phyloP scores from a whole-genome alignment of 805 yeast genomes.

The Priceomyces fermenticarens region DNA sequence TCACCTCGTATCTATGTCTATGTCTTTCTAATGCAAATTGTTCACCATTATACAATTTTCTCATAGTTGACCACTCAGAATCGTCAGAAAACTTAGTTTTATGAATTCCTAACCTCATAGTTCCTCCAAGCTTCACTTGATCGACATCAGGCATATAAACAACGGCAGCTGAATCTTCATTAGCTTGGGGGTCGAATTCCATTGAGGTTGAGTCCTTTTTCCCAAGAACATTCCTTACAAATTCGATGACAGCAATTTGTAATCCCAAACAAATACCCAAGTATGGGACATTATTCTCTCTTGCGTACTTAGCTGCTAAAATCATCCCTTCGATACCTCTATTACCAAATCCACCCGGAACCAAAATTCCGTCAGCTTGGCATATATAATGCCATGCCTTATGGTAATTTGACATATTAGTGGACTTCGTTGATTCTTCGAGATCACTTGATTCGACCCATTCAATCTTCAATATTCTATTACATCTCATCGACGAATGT shows the following conservation, averaged over 20 bases:
- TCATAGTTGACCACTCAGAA: constrained; percentile 66
- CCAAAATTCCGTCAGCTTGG: constrained; percentile 92
- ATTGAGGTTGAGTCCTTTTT: constrained; percentile 67
- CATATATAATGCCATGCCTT: constrained; percentile 94
- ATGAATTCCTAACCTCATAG: constrained; percentile 97
- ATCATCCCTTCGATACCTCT: constrained; percentile 99
- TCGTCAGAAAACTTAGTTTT: constrained; percentile 75
- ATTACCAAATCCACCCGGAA: constrained; percentile 97
- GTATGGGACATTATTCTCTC: constrained; percentile 90
- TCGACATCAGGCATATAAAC: constrained; percentile 99
- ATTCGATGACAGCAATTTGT: constrained; percentile 96
- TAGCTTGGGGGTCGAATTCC: constrained; percentile 69
- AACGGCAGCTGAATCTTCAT: constrained; percentile 68
- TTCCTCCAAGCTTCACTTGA: constrained; percentile 94
- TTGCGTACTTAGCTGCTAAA: constrained; percentile 96
- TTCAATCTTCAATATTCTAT: constrained; percentile 76
- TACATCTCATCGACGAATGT: constrained; percentile 89
- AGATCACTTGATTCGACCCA: constrained; percentile 96
- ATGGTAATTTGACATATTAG: constrained; percentile 76
- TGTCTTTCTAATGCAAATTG: constrained; percentile 84
- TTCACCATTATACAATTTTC: constrained; percentile 73
- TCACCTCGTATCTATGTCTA: constrained; percentile 97
- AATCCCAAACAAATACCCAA: constrained; percentile 96
- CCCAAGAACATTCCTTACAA: constrained; percentile 76
- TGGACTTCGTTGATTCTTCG: constrained; percentile 65